phyloP scores from a whole-genome alignment of 129 eudicot species.

The Pittosporum tobira region DNA sequence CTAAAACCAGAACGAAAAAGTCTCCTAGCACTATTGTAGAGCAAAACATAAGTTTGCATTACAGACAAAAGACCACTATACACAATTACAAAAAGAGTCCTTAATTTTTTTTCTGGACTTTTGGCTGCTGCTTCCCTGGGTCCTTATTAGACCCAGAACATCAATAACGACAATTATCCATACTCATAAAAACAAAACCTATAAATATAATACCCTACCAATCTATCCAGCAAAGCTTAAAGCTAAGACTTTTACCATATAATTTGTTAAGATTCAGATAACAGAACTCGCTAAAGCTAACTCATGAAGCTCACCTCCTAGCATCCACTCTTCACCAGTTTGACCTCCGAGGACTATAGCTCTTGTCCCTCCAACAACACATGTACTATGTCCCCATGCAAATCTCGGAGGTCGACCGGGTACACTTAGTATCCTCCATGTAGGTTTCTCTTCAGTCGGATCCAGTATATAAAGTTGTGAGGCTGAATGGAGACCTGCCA shows the following conservation, averaged over 20 bases:
- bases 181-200: conserved; percentile 16
- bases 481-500: conserved; percentile 85
- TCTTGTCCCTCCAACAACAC: conserved; percentile 67
- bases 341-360: conserved; percentile 76
- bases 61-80: neutral
- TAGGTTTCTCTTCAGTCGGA: conserved; percentile 77
- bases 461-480: conserved; percentile 76
- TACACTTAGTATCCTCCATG: conserved; percentile 57
- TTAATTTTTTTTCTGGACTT: neutral
- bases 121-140: neutral
- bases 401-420: conserved; percentile 66
- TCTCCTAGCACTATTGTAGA: neutral
- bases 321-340: conserved; percentile 84
- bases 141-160: neutral
- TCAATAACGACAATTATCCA: conserved; percentile 8
- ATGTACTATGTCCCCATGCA: conserved; percentile 72
- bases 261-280: conserved; percentile 9
- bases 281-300: conserved; percentile 57
- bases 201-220: conserved; percentile 24
- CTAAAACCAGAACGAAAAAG: too few species aligned
- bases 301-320: conserved; percentile 67
- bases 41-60: too few species aligned
- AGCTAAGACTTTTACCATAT: conserved; percentile 12
- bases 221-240: conserved; percentile 23
- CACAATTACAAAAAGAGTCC: neutral